Evolutionary conservation across 495 filamentous ascomycete genomes (phyloP), one percentile per base, ranked within the genome.

Genomic region (Trichoderma reesei): DNA sequence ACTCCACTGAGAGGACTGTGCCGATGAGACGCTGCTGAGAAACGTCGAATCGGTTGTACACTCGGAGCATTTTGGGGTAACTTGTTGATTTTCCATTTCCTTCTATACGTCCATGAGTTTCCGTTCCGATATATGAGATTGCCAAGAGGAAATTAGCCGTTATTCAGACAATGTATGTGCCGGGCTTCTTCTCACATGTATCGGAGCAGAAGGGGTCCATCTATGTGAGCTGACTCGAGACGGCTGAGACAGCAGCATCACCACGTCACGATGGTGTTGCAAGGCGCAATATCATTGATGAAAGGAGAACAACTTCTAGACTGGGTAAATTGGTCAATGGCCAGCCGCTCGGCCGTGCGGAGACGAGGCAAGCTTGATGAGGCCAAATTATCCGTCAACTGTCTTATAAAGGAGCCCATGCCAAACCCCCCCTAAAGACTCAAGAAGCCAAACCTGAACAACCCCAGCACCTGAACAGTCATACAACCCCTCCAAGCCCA

Each of bases 91-190:
- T 56, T 7, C 14, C 3, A 2, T 56, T 34, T 14, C 8, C 34
- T 34, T 33, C 14, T 34, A 33, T 56, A n/a, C n/a, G 31, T 34
- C 16, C 11, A 9, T 11, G 4, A 34, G 34, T 26, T 11, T 56
- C 26, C 9, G n/a, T 56, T 1, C 26, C 51, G 13, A n/a, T n/a
- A n/a, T n/a, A n/a, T n/a, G 26, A 56, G 26, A 31, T n/a, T 34
- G 51, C 51, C 51, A 56, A 56, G 51, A 33, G 20, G 13, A 56
- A 56, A 56, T 56, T 56, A 56, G 51, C 51, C 51, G 51, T 31
- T 3, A 56, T 20, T 26, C 31, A 48, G 44, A 11, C 31, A 34
- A 56, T 34, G 31, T 33, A 11, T 10, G 7, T 34, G 3, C 51
- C 20, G n/a, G n/a, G 20, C 37, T 39, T 39, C 37, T 33, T 56